Evolutionary conservation across 495 filamentous ascomycete species (phyloP).

Genomic region (Penicillium dipodomyicola): DNA sequence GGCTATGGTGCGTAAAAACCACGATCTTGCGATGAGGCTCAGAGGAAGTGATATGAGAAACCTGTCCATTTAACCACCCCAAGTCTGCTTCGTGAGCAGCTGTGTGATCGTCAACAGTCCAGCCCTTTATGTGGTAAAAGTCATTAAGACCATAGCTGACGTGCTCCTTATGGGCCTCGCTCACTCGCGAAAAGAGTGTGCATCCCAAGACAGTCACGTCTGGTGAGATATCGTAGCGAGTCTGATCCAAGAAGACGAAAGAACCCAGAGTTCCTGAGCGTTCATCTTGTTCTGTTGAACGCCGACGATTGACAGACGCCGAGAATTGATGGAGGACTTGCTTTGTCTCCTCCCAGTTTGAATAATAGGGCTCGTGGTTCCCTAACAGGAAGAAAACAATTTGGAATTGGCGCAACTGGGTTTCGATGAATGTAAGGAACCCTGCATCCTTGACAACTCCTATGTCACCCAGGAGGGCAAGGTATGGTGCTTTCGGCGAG

Average conservation of each 20-base stretch:
- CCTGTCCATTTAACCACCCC: slow-evolving; percentile 50
- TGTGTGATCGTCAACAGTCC: slow-evolving; percentile 46
- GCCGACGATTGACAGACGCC: slow-evolving; percentile 13
- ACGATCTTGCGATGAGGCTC: slow-evolving; percentile 41
- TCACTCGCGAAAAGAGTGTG: slow-evolving; percentile 29
- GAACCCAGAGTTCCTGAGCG: slow-evolving; percentile 16
- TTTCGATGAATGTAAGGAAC: slow-evolving; percentile 42
- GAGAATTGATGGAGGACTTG: slow-evolving; percentile 24
- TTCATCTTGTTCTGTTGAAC: slow-evolving; percentile 1
- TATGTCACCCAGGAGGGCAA: slow-evolving; percentile 59
- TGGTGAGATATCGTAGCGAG: slow-evolving; percentile 26
- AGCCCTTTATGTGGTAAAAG: slow-evolving; percentile 48
- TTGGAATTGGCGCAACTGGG: slow-evolving; percentile 44
- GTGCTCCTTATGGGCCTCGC: slow-evolving; percentile 17
- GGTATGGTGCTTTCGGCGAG: slow-evolving; percentile 42
- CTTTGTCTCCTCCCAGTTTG: slow-evolving; percentile 36
- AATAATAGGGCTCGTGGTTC: slow-evolving; percentile 57
- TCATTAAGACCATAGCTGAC: slow-evolving; percentile 44
- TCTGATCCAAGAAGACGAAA: slow-evolving; percentile 28
- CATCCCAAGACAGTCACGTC: slow-evolving; percentile 40
- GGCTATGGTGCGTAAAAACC: slow-evolving; percentile 55
- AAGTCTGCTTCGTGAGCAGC: slow-evolving; percentile 42
- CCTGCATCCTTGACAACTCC: slow-evolving; percentile 43
- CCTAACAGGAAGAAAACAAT: slow-evolving; percentile 53
- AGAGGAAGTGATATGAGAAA: slow-evolving; percentile 32